phyloP scores from a whole-genome alignment of 768 basidiomycete species.

The Suillus discolor region DNA sequence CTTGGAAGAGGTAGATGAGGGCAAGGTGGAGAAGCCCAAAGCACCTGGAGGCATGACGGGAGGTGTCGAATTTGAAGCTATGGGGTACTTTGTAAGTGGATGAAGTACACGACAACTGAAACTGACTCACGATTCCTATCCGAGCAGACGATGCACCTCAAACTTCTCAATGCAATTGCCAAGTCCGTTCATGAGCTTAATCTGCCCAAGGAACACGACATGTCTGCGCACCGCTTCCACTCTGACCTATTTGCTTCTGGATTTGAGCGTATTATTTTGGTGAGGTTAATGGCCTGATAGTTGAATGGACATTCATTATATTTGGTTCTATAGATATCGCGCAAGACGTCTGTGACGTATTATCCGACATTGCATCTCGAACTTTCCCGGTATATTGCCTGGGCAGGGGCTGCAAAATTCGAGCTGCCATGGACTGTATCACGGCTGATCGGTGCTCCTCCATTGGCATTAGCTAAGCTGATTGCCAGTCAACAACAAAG shows the following conservation, averaged over 20 bases:
- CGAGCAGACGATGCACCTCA: conserved; percentile 82
- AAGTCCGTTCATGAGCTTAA: conserved; percentile 65
- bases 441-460: conserved; percentile 79
- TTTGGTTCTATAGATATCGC: conserved; percentile 64
- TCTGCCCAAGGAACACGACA: conserved; percentile 66
- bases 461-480: conserved; percentile 56
- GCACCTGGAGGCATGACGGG: conserved; percentile 99
- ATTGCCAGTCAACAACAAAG: conserved; percentile 16
- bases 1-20: conserved; percentile 80
- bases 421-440: conserved; percentile 83
- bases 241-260: conserved; percentile 88
- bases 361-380: conserved; percentile 96
- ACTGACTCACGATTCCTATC: conserved; percentile 13
- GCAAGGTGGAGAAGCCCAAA: conserved; percentile 82
- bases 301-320: neutral
- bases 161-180: conserved; percentile 80
- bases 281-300: conserved; percentile 38
- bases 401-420: conserved; percentile 64
- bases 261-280: conserved; percentile 86
- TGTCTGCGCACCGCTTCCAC: conserved; percentile 84
- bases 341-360: conserved; percentile 93
- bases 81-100: conserved; percentile 86
- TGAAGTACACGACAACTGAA: neutral
- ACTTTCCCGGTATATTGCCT: conserved; percentile 81
- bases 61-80: conserved; percentile 97